These are phyloP conservation scores for Arthrobotrys megalospora DNA, from an alignment of 2,329 filamentous ascomycete species.

Conservation along the genomic window DNA sequence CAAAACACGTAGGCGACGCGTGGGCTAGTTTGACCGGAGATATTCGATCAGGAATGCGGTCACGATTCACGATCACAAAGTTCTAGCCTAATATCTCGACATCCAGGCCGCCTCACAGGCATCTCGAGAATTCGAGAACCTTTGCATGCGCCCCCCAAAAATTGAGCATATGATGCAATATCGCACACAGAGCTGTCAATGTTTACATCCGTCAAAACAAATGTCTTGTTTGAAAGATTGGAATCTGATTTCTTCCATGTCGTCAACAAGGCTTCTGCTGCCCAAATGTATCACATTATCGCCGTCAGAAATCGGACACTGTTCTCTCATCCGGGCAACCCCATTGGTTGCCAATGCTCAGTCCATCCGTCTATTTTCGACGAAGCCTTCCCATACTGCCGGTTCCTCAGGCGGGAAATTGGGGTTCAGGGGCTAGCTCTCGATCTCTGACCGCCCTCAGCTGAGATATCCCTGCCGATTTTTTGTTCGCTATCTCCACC, in stretches of 20 bases:
- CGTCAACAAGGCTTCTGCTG: slow-evolving; percentile 22
- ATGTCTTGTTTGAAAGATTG: slow-evolving; percentile 15
- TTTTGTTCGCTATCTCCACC: slow-evolving; percentile 52
- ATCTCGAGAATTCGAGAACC: background rate
- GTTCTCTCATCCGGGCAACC: slow-evolving; percentile 43
- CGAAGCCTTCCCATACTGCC: slow-evolving; percentile 41
- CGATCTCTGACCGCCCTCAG: slow-evolving; percentile 56
- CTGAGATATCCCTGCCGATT: slow-evolving; percentile 47
- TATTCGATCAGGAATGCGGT: slow-evolving; percentile 49
- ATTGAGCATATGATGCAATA: slow-evolving; percentile 29
- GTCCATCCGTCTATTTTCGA: slow-evolving; percentile 57
- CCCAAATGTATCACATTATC: slow-evolving; percentile 26
- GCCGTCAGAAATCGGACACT: slow-evolving; percentile 26
- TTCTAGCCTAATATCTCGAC: slow-evolving; percentile 15
- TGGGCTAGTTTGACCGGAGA: slow-evolving; percentile 49
- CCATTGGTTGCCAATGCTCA: slow-evolving; percentile 45
- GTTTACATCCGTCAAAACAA: slow-evolving; percentile 30
- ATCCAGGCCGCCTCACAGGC: slow-evolving; percentile 1
- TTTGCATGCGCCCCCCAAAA: slow-evolving; percentile 1
- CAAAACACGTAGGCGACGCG: slow-evolving; percentile 60
- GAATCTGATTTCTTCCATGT: slow-evolving; percentile 19
- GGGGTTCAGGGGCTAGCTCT: slow-evolving; percentile 53
- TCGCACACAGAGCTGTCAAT: slow-evolving; percentile 24
- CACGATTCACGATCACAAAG: slow-evolving; percentile 14
- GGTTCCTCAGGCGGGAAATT: slow-evolving; percentile 57